Percentiles rank a stretch among this genome's conserved stretches.
These are phyloP conservation scores for Arctium lappa DNA, from an alignment of 129 eudicot genomes.

Conservation along the genomic window DNA sequence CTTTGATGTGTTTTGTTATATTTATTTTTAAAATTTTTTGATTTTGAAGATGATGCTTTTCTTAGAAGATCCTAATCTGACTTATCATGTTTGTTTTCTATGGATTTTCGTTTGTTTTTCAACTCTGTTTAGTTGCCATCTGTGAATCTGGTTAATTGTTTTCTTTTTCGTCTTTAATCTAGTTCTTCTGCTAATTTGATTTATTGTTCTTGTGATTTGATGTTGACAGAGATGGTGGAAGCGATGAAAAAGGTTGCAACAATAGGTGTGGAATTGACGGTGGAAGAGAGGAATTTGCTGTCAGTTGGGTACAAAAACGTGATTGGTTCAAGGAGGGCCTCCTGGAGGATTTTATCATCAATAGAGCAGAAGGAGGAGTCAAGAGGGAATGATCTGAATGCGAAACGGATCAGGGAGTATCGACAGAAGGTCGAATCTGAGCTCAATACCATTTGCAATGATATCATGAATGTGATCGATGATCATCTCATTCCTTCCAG, in stretches of 20 bases:
- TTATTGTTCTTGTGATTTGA: not conserved
- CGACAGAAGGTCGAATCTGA: conserved; percentile 56
- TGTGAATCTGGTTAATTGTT: not conserved
- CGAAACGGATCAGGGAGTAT: conserved; percentile 51
- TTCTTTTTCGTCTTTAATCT: not conserved
- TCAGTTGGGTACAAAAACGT: conserved; percentile 71
- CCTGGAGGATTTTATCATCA: conserved; percentile 67
- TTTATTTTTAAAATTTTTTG: conserved; percentile 4
- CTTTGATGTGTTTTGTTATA: conserved; percentile 4
- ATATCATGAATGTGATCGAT: conserved; percentile 59
- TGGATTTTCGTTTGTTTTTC: not conserved
- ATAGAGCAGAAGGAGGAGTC: conserved; percentile 66
- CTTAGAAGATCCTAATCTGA: conserved; percentile 15
- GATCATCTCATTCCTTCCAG: conserved; percentile 65
- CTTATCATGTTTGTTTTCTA: not conserved
- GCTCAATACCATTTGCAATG: conserved; percentile 54
- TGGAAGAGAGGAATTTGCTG: conserved; percentile 64
- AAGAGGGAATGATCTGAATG: conserved; percentile 58
- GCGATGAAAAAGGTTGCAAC: conserved; percentile 64
- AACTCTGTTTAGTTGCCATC: not conserved
- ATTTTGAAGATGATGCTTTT: not conserved
- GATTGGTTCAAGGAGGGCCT: conserved; percentile 59
- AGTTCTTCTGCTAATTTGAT: not conserved
- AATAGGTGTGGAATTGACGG: conserved; percentile 52
- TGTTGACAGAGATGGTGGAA: conserved; percentile 59